A percentile compares a stretch with the other conserved stretches of the same genome.
Evolutionary conservation across 1,139 yeast genomes (phyloP).

Genomic region (Protomyces lactucae-debilis): DNA sequence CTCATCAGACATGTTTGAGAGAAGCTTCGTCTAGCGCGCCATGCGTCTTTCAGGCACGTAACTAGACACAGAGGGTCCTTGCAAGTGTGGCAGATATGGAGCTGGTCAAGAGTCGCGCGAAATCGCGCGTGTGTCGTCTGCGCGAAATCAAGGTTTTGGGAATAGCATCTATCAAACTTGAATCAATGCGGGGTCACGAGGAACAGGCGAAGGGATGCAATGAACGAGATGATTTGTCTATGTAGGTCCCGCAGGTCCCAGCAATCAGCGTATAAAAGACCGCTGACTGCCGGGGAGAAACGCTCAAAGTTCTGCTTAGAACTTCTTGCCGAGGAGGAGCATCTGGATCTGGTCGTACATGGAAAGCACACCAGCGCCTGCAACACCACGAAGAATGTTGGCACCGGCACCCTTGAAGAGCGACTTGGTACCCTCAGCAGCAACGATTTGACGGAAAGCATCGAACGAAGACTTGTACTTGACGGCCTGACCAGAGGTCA

Average conservation of each 20-base stretch:
- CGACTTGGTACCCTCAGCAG: slow-evolving; percentile 65
- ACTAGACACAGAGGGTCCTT: too few species aligned
- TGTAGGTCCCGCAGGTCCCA: not conserved
- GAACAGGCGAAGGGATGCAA: not conserved
- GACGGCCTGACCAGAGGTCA: slow-evolving; percentile 77
- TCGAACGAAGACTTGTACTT: slow-evolving; percentile 71
- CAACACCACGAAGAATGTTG: slow-evolving; percentile 82
- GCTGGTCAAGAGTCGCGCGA: not conserved
- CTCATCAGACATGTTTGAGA: not conserved
- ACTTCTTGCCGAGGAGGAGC: slow-evolving; percentile 60
- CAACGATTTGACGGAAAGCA: slow-evolving; percentile 65
- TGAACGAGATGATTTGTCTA: not conserved
- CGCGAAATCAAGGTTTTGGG: too few species aligned
- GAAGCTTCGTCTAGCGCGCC: too few species aligned
- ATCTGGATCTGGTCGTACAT: slow-evolving; percentile 73
- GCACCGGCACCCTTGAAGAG: slow-evolving; percentile 86
- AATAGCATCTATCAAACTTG: too few species aligned
- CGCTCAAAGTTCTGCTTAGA: not conserved
- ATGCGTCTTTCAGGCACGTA: too few species aligned
- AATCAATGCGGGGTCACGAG: not conserved
- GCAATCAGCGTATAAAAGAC: not conserved
- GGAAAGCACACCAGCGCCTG: slow-evolving; percentile 82
- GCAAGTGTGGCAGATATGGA: not conserved
- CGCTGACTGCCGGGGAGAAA: too few species aligned
- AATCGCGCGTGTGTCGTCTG: too few species aligned